phyloP scores from a whole-genome alignment of 352 stramenopile genomes.

The Phytophthora ohioensis region DNA sequence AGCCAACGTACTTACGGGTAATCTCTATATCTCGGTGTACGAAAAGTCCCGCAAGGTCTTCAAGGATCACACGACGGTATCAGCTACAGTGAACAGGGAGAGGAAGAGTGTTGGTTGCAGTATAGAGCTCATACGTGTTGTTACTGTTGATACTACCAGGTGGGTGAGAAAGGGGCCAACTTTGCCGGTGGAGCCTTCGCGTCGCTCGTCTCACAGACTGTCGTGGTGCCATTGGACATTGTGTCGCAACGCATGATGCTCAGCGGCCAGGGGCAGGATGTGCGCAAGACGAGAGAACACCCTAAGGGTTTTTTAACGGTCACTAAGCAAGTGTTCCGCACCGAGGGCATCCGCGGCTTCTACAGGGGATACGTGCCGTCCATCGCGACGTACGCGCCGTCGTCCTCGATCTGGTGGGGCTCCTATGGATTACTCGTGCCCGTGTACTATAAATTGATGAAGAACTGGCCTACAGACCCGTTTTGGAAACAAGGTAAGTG shows the following conservation, averaged over 20 bases:
- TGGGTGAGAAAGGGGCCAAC: constrained; percentile 75
- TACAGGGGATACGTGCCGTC: constrained; percentile 87
- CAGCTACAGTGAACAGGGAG: neutral
- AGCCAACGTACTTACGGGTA: constrained; percentile 86
- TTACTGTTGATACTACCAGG: constrained; percentile 21
- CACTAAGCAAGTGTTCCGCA: constrained; percentile 67
- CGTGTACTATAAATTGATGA: constrained; percentile 71
- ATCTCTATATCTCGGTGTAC: constrained; percentile 92
- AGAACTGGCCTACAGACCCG: constrained; percentile 62
- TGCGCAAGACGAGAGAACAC: constrained; percentile 64
- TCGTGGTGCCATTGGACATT: constrained; percentile 90
- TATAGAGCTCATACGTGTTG: constrained; percentile 6
- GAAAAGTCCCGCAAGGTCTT: constrained; percentile 83
- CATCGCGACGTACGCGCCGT: constrained; percentile 89
- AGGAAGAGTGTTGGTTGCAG: neutral
- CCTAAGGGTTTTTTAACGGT: constrained; percentile 68
- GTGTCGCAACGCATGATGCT: constrained; percentile 93
- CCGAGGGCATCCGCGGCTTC: constrained; percentile 79
- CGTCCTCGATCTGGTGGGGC: constrained; percentile 89
- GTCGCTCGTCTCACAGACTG: constrained; percentile 86
- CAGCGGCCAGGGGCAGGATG: constrained; percentile 73
- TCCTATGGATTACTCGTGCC: constrained; percentile 86
- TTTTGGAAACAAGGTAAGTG: constrained; percentile 86
- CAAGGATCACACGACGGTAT: constrained; percentile 61
- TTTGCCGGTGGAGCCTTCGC: constrained; percentile 80